Base-by-base conservation (phyloP, 169 alveolate genomes). In the Theileria sp. region DNA sequence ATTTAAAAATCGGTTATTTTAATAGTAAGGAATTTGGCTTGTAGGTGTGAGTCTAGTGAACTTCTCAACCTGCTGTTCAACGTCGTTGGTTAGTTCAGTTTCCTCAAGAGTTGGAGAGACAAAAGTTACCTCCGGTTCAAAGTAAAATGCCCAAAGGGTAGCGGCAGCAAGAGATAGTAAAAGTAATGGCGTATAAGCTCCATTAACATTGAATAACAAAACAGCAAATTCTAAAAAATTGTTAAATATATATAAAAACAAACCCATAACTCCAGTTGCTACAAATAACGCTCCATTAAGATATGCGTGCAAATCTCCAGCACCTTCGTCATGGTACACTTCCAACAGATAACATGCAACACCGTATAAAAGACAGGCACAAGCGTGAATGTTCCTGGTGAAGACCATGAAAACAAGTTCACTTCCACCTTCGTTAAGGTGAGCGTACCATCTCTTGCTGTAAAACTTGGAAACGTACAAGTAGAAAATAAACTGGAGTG, bases 291-390 rank as follows among this genome's bases (percentile, higher is more conserved):
- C 93, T 15, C 95, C 93, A 91, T 95, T 95, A 77, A 95, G 94
- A 87, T 95, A 95, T 32, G 97, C 98, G 79, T 95, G 97, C 58
- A 94, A 87, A 77, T 94, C 97, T 3, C 98, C 98, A 17, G 96
- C 98, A 6, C 98, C 98, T 66, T 95, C 98, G 71, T 95, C 98
- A 77, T 95, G 98, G 80, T 94, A 95, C 8, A 95, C 97, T 77
- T 95, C 98, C 64, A 95, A 79, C 28, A 95, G 94, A 79, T 94
- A 92, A 62, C 94, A 91, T 67, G 97, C 97, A 54, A 93, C 88
- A 30, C 97, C 98, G 76, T 88, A 95, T 10, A 94, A 82, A 54
- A 94, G 77, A 77, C 94, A 91, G 50, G 97, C 93, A 68, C 92
- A 89, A 3, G 97, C 95, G 83, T 94, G 96, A 68, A 94, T 81